Evolutionary conservation across 768 basidiomycete species (phyloP), one percentile per base, ranked within the genome.

Genomic region (Agaricus sinodeliciosus): DNA sequence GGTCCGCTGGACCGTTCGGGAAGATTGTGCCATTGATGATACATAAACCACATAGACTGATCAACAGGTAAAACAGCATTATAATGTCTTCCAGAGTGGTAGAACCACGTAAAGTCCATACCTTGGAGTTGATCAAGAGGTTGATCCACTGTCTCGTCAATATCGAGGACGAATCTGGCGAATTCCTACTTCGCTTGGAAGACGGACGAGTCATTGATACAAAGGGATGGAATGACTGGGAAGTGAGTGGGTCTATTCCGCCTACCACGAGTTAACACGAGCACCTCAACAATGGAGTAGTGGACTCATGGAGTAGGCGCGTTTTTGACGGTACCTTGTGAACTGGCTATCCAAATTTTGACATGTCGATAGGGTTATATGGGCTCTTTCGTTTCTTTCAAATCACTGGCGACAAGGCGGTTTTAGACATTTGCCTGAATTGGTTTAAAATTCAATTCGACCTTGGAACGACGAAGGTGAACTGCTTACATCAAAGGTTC

Each of bases 221-320:
- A 0, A 81, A 81, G 56, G 75, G 76, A 6, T 81, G 78, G 78
- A 70, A 77, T 50, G 77, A 78, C 49, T 81, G 79, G 78, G 77
- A 80, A 62, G 72, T 68, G 41, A 54, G 65, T 53, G 40, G 28
- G 31, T 31, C 11, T 1, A 6, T 39, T 16, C 3, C 35, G 25
- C 13, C 35, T 49, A 37, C 22, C 4, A 15, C 51, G 34, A 44
- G 39, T 43, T 26, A 35, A 37, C n/a, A n/a, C n/a, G n/a, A n/a
- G n/a, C n/a, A n/a, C n/a, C 52, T 54, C 41, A 48, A 43, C 46
- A 28, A 12, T 16, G 37, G 34, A 26, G 9, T 37, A 75, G 69
- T 74, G 72, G 72, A 75, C 73, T 8, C 73, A 75, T 58, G 73
- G 74, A 47, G 65, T 75, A 56, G 73, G 72, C 72, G 50, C 12